phyloP scores from a whole-genome alignment of 768 basidiomycete species.

The Agrocybe pediades region DNA sequence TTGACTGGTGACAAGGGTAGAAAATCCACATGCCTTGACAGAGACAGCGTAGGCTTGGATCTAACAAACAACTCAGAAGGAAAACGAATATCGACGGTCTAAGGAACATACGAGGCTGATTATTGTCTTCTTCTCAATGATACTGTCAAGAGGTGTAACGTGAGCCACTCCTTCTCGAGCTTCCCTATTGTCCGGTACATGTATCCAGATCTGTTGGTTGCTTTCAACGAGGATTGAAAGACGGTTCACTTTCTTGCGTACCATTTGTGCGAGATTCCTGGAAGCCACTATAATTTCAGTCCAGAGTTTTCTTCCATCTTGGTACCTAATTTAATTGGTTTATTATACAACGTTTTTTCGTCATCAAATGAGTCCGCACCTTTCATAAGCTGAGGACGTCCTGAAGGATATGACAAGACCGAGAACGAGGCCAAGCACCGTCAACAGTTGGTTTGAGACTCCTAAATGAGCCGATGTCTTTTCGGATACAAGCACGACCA shows the following conservation, averaged over 20 bases:
- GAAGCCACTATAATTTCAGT: constrained; percentile 58
- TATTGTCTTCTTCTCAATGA: constrained; percentile 77
- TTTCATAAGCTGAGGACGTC: constrained; percentile 71
- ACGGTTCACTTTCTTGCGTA: too few species aligned
- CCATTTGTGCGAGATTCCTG: constrained; percentile 60
- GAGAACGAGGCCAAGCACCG: constrained; percentile 74
- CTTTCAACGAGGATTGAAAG: neutral
- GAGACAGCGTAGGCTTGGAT: constrained; percentile 72
- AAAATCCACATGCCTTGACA: constrained; percentile 65
- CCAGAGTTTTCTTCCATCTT: constrained; percentile 76
- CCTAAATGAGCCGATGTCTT: constrained; percentile 49
- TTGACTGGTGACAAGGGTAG: too few species aligned
- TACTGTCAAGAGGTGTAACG: constrained; percentile 41
- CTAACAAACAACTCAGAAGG: constrained; percentile 36
- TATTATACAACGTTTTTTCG: neutral
- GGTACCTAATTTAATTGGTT: constrained; percentile 45
- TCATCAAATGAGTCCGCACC: constrained; percentile 36
- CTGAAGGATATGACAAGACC: constrained; percentile 74
- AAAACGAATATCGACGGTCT: neutral
- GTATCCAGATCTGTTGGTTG: constrained; percentile 51
- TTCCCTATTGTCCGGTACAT: constrained; percentile 47
- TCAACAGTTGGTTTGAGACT: constrained; percentile 57
- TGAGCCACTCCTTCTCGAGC: constrained; percentile 20
- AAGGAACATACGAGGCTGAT: constrained; percentile 55
- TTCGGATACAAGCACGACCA: constrained; percentile 58